A percentile compares a stretch with the other conserved stretches of the same genome.
Evolutionary conservation across 257 asterid species (phyloP).

Genomic region (Salvia rosmarinus): DNA sequence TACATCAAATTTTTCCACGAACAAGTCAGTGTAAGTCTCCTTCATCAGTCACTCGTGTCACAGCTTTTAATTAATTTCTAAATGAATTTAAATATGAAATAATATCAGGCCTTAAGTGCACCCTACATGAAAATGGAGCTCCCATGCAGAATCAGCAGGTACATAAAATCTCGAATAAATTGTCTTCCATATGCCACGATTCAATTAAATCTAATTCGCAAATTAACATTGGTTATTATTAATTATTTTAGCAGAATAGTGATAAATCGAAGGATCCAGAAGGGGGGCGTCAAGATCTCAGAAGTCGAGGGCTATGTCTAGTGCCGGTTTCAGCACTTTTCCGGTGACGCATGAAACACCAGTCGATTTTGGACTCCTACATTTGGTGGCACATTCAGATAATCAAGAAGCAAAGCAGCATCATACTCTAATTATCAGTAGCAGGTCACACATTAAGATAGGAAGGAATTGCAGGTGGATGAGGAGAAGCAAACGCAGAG

Average conservation of each 20-base stretch:
- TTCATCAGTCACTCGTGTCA: background rate
- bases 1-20: slow-evolving; percentile 87
- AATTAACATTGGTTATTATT: too few relatives aligned
- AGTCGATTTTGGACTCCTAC: slow-evolving; percentile 88
- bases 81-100: too few relatives aligned
- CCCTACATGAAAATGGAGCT: slow-evolving; percentile 91
- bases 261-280: slow-evolving; percentile 69
- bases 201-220: too few relatives aligned
- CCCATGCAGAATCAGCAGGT: slow-evolving; percentile 73
- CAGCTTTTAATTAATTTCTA: background rate
- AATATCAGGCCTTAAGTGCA: slow-evolving; percentile 61
- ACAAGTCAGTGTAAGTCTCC: slow-evolving; percentile 76
- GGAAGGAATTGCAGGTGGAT: background rate
- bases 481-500: background rate
- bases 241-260: slow-evolving; percentile 34
- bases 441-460: background rate
- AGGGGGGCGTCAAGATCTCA: slow-evolving; percentile 65
- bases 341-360: slow-evolving; percentile 80
- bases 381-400: slow-evolving; percentile 85
- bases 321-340: slow-evolving; percentile 91
- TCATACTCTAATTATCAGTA: background rate
- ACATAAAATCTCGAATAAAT: slow-evolving; percentile 12
- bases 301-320: slow-evolving; percentile 83
- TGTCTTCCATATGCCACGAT: too few relatives aligned
- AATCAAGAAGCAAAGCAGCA: background rate